Base-by-base conservation (phyloP, 2,329 filamentous ascomycete genomes). In the Ilyonectria sp. region DNA sequence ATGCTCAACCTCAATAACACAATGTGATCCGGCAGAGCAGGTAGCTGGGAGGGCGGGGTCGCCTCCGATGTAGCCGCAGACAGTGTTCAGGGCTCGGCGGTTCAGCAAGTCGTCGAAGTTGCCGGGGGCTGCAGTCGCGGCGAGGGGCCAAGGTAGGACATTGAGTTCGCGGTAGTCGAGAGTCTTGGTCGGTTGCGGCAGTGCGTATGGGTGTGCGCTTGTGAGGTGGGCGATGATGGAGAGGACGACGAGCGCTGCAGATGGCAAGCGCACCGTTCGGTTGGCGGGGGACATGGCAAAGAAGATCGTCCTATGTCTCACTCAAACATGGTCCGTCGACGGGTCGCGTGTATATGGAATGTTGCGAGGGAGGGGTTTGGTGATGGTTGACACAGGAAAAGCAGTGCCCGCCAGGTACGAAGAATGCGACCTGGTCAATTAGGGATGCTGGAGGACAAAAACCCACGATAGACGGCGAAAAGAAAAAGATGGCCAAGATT, bases 21-120 rank as follows among this genome's bases (percentile, higher is more conserved):
- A 90, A 76, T 90, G 87, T 43, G 87, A 89, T 37, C 87, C 88
- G 0, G 84, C 82, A 31, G 82, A 84, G 74, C 88, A 90, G 43
- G 88, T 90, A 44, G 88, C 88, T 3, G 87, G 86, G 33, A 89
- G 77, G 26, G 79, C 77, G 1, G 83, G 76, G 69, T 89, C 77
- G 23, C 87, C 88, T 67, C 84, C 85, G 73, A 90, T 82, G 77
- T 85, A 90, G 47, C 88, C 88, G 71, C 88, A 90, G 63, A 90
- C 75, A 17, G 87, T 90, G 77, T 88, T 88, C 59, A 80, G 74
- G 66, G 86, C 82, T 44, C 84, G 82, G 52, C 81, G 82, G 26
- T 76, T 73, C 6, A 84, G 78, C 44, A 80, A 78, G 46, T 74
- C 76, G 53, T 57, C 53, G 40, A 46, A 74, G 47, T 46, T 62